Percentiles rank a stretch among this genome's conserved stretches.
Conservation (phyloP, 352 stramenopile species). For the Globisporangium mamillatum region DNA sequence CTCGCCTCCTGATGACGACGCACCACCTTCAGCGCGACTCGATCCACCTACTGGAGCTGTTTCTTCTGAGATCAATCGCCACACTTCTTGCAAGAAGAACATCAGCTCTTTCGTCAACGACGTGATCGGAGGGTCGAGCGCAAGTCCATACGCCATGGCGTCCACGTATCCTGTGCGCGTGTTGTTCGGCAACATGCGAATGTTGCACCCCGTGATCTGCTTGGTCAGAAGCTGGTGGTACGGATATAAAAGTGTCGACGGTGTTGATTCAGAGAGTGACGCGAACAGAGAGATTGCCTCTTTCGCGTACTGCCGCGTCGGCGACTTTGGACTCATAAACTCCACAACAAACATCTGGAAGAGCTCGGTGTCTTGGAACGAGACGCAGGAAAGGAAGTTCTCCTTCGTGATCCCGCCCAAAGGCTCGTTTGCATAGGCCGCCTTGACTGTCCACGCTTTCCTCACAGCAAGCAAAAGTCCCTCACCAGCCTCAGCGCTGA, state of each 20-base stretch:
- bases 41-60: conserved; percentile 18
- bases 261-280: conserved; percentile 48
- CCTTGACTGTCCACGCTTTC: conserved; percentile 51
- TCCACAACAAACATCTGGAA: conserved; percentile 88
- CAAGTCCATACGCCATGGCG: conserved; percentile 78
- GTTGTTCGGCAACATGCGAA: conserved; percentile 63
- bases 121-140: conserved; percentile 76
- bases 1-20: conserved; percentile 23
- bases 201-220: conserved; percentile 77
- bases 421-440: conserved; percentile 34
- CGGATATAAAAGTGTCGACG: conserved; percentile 69
- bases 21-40: conserved; percentile 23
- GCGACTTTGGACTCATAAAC: conserved; percentile 71
- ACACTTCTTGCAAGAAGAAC: conserved; percentile 84
- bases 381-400: conserved; percentile 64
- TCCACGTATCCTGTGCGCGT: conserved; percentile 84
- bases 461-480: conserved; percentile 53
- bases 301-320: conserved; percentile 70
- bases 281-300: conserved; percentile 64
- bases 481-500: conserved; percentile 70
- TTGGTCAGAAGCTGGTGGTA: conserved; percentile 86
- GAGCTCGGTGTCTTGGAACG: conserved; percentile 83
- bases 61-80: conserved; percentile 81
- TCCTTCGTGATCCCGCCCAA: conserved; percentile 43
- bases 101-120: conserved; percentile 84